Conservation (phyloP, 179 eudicot species). For the Patellifolia procumbens region DNA sequence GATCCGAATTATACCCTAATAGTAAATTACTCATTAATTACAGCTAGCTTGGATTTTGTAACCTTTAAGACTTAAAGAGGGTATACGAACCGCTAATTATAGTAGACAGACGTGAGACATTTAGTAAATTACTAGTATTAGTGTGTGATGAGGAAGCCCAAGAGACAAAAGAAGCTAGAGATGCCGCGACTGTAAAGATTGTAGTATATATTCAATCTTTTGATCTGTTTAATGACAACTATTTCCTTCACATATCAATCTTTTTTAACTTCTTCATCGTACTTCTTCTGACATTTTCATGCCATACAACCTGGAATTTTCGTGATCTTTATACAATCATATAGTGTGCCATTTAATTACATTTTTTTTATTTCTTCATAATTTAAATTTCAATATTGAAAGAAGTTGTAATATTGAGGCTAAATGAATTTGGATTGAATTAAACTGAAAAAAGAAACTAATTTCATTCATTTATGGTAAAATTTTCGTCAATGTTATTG, state of each 20-base stretch:
- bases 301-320: constrained; percentile 2
- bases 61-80: constrained; percentile 24
- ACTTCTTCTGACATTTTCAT: neutral
- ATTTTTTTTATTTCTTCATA: neutral
- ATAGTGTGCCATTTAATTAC: neutral
- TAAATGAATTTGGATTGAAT: too few species aligned
- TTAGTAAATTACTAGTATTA: neutral
- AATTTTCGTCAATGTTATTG: too few species aligned
- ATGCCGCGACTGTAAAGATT: neutral
- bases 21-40: constrained; percentile 8
- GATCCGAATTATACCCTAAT: constrained; percentile 15
- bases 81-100: constrained; percentile 10
- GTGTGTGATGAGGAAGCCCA: constrained; percentile 27
- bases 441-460: too few species aligned
- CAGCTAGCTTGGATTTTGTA: too few species aligned
- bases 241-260: constrained; percentile 4
- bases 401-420: too few species aligned
- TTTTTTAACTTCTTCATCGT: neutral
- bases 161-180: constrained; percentile 36
- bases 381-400: neutral
- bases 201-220: constrained; percentile 7
- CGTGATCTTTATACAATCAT: neutral
- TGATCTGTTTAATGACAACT: constrained; percentile 16
- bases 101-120: neutral
- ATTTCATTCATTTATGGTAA: too few species aligned